phyloP scores from a whole-genome alignment of 345 rosid genomes.

The Eucalyptus grandis region DNA sequence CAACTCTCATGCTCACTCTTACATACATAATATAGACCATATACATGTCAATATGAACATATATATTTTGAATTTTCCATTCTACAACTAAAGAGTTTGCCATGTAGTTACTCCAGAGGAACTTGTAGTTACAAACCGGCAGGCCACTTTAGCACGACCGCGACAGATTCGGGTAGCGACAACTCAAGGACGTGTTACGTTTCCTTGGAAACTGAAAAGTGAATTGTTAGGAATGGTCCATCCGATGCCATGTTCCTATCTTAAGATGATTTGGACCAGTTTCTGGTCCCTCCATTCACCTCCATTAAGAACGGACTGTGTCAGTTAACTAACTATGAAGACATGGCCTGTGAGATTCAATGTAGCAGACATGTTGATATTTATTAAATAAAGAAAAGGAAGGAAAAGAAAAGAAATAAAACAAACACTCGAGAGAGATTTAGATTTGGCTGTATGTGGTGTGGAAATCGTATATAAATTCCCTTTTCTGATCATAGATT shows the following conservation, averaged over 20 bases:
- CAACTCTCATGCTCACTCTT: neutral
- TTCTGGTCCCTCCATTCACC: neutral
- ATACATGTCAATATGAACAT: neutral
- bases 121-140: neutral
- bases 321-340: neutral
- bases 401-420: neutral
- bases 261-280: neutral
- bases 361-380: neutral
- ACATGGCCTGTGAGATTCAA: neutral
- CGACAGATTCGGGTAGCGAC: neutral
- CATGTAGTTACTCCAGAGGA: neutral
- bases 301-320: neutral
- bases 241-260: neutral
- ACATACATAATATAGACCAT: neutral
- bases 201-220: neutral
- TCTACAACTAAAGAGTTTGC: neutral
- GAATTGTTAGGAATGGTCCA: neutral
- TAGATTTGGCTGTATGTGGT: neutral
- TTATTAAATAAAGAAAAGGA: neutral
- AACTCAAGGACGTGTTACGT: neutral
- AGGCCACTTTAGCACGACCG: neutral
- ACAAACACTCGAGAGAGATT: neutral
- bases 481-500: neutral
- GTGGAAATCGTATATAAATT: neutral
- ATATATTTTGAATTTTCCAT: neutral